Percentiles rank a stretch among this genome's conserved stretches.
These are phyloP conservation scores for Aspergillus viridinutans DNA, from an alignment of 2,329 filamentous ascomycete genomes.

Conservation along the genomic window DNA sequence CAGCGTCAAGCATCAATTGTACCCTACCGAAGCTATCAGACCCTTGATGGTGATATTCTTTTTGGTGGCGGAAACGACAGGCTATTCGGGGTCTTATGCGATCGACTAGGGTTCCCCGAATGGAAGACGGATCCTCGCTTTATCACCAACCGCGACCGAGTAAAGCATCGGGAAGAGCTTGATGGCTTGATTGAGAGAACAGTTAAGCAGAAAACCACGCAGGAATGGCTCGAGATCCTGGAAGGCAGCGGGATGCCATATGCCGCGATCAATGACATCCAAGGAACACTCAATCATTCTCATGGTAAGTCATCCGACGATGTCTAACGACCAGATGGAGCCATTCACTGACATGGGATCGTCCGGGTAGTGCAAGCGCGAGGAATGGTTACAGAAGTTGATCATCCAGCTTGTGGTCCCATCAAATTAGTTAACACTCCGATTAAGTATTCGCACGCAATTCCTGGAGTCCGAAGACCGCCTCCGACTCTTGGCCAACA, in stretches of 20 bases:
- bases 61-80: slow-evolving; percentile 62
- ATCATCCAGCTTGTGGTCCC: slow-evolving; percentile 76
- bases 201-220: slow-evolving; percentile 72
- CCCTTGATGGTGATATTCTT: slow-evolving; percentile 59
- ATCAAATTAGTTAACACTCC: slow-evolving; percentile 92
- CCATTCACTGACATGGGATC: neutral
- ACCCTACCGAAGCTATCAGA: slow-evolving; percentile 79
- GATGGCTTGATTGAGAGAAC: slow-evolving; percentile 74
- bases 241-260: slow-evolving; percentile 94
- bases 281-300: slow-evolving; percentile 74
- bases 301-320: slow-evolving; percentile 57
- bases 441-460: slow-evolving; percentile 85
- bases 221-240: slow-evolving; percentile 80
- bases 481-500: slow-evolving; percentile 86
- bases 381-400: slow-evolving; percentile 82
- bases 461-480: slow-evolving; percentile 68
- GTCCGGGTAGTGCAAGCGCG: slow-evolving; percentile 58
- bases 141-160: slow-evolving; percentile 55
- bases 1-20: slow-evolving; percentile 77
- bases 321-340: neutral
- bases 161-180: slow-evolving; percentile 67
- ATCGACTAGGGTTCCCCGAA: slow-evolving; percentile 54
- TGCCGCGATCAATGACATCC: slow-evolving; percentile 89
- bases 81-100: slow-evolving; percentile 57
- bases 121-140: slow-evolving; percentile 57